These are phyloP conservation scores for Kwoniella newhampshirensis DNA, from an alignment of 768 basidiomycete genomes.

Conservation along the genomic window DNA sequence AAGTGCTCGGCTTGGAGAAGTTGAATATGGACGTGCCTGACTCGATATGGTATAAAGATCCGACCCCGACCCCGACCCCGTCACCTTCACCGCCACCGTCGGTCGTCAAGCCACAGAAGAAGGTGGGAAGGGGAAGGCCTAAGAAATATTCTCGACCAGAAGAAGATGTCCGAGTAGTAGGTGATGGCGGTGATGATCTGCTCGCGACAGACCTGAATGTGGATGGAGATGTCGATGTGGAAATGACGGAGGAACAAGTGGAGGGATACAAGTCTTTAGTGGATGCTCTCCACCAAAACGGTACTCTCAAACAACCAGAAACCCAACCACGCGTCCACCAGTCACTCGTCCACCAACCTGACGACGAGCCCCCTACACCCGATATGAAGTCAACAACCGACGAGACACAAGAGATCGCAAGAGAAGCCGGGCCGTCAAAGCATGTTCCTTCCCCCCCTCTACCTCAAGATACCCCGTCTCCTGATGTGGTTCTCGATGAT, in stretches of 20 bases:
- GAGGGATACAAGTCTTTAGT: neutral
- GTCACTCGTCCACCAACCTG: neutral
- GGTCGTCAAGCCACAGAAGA: neutral
- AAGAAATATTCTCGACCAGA: neutral
- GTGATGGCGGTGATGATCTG: neutral
- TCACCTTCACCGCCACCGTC: constrained; percentile 3
- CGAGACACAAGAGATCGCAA: neutral
- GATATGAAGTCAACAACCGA: neutral
- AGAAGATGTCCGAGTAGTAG: neutral
- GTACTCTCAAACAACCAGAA: too few relatives aligned
- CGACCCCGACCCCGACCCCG: constrained; percentile 19
- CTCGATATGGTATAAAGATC: constrained; percentile 39
- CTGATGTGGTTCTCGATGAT: constrained; percentile 32
- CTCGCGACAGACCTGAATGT: too few relatives aligned
- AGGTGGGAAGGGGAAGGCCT: neutral
- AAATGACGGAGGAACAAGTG: neutral
- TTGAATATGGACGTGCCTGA: constrained; percentile 37
- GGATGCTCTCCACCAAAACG: neutral
- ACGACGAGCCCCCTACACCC: neutral
- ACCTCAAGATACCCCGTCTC: constrained; percentile 12
- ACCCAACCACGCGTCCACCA: neutral
- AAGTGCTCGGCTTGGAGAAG: constrained; percentile 27
- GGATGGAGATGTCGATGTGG: neutral
- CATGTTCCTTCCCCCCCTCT: neutral
- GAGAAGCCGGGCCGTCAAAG: neutral